These are phyloP conservation scores for Protomyces inundatus DNA, from an alignment of 1,139 yeast genomes.

Conservation along the genomic window DNA sequence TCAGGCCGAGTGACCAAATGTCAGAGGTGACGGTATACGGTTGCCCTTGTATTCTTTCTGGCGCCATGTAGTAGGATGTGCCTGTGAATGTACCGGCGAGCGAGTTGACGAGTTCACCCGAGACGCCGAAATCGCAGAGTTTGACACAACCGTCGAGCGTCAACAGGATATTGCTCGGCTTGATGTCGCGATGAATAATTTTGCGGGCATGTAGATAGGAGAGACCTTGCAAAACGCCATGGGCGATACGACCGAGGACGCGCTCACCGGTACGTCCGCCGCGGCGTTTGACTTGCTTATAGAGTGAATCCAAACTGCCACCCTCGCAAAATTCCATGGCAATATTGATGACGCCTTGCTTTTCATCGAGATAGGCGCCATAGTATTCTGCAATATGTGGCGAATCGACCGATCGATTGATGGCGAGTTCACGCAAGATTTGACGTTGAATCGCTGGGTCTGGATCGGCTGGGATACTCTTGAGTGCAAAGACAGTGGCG, in stretches of 20 bases:
- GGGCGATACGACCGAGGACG: constrained; percentile 69
- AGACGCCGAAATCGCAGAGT: constrained; percentile 93
- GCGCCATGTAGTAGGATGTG: constrained; percentile 97
- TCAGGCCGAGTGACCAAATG: constrained; percentile 91
- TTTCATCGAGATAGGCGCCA: constrained; percentile 68
- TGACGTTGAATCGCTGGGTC: constrained; percentile 68
- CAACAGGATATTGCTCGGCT: constrained; percentile 89
- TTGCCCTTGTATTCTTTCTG: constrained; percentile 92
- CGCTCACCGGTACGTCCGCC: constrained; percentile 56
- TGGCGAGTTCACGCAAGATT: constrained; percentile 78
- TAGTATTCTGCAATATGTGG: constrained; percentile 82
- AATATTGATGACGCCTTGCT: constrained; percentile 72
- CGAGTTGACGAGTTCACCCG: constrained; percentile 92
- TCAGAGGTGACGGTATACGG: constrained; percentile 89
- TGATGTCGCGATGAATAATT: constrained; percentile 93
- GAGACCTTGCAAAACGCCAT: constrained; percentile 73
- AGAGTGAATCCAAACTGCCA: constrained; percentile 83
- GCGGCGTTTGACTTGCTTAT: constrained; percentile 38
- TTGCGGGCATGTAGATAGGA: constrained; percentile 72
- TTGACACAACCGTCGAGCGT: constrained; percentile 77
- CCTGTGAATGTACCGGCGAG: constrained; percentile 95
- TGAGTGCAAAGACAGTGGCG: constrained; percentile 64
- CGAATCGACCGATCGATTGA: constrained; percentile 77
- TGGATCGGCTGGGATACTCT: constrained; percentile 23
- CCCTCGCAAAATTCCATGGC: constrained; percentile 99